Evolutionary conservation across 805 yeast genomes (phyloP), one percentile per base, ranked within the genome.

Genomic region (Komagataella mondaviorum): DNA sequence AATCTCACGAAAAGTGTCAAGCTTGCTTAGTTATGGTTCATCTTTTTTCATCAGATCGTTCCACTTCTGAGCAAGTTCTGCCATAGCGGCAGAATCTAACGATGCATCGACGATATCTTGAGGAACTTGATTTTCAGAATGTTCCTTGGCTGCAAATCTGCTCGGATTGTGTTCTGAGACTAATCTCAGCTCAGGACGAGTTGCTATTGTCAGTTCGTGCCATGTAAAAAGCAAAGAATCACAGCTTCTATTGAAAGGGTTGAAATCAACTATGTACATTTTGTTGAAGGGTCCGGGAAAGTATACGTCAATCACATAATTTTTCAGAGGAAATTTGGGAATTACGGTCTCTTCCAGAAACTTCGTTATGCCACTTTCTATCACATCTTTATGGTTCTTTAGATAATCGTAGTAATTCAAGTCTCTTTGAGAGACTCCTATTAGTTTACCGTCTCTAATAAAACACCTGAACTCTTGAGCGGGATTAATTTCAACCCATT

Each of bases 391-490:
- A 45, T 86, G 58, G 0, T 73, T 75, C 6, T 68, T 73, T 45
- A 93, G 69, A 58, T 79, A 93, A 36, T 78, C 81, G 60, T 90
- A 93, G 60, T 77, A 83, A 63, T 90, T 88, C 60, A 88, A 71
- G 63, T 93, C 97, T 51, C 99, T 71, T 64, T 91, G 99, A 1
- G 89, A 74, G 1, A 84, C 79, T 0, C 85, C 98, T 5, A 90
- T 62, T 6, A 93, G 68, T 48, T 70, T 66, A 3, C 81, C 66
- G 51, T 81, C 75, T 52, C 76, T 75, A 1, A 93, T 86, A 66
- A 89, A 93, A 36, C 90, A 80, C 53, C 99, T 73, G 62, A 93
- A 93, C 63, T 93, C 99, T 59, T 89, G 69, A 0, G 98, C 88
- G 0, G 98, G 97, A 56, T 87, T 88, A 46, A 91, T 68, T 18